phyloP scores from a whole-genome alignment of 1,284 basidiomycete genomes.

The Ceratobasidium sp. region DNA sequence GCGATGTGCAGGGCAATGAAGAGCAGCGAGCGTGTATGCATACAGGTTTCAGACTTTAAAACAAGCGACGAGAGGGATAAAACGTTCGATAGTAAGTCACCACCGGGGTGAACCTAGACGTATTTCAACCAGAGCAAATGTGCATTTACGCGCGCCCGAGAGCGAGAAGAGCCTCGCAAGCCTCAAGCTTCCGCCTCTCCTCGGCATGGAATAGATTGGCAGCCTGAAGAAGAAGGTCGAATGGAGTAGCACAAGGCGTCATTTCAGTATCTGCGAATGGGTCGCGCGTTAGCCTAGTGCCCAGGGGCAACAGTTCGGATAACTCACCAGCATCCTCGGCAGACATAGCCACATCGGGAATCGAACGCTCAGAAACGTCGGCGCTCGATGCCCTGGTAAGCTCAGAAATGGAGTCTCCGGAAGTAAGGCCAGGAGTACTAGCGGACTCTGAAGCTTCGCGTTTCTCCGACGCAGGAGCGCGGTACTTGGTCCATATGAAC shows the following conservation, averaged over 20 bases:
- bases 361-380: not conserved
- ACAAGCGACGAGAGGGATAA: not conserved
- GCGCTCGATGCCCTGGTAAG: conserved; percentile 2
- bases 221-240: not conserved
- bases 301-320: not conserved
- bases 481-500: conserved; percentile 23
- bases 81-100: not conserved
- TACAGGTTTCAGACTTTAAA: not conserved
- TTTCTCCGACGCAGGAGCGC: conserved; percentile 2
- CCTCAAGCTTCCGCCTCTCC: not conserved
- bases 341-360: not conserved
- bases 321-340: not conserved
- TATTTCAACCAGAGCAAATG: not conserved
- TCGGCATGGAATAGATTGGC: not conserved
- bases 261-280: not conserved
- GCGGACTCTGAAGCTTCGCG: not conserved
- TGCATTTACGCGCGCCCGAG: conserved; percentile 1
- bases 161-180: not conserved
- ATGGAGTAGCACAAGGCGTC: not conserved
- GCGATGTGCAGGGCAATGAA: conserved; percentile 1
- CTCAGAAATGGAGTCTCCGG: not conserved
- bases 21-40: conserved; percentile 4
- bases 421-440: not conserved
- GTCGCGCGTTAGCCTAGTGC: not conserved
- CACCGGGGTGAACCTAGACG: conserved; percentile 11